Evolutionary conservation across 768 basidiomycete species (phyloP), one percentile per base, ranked within the genome.

Genomic region (Suillus subluteus): DNA sequence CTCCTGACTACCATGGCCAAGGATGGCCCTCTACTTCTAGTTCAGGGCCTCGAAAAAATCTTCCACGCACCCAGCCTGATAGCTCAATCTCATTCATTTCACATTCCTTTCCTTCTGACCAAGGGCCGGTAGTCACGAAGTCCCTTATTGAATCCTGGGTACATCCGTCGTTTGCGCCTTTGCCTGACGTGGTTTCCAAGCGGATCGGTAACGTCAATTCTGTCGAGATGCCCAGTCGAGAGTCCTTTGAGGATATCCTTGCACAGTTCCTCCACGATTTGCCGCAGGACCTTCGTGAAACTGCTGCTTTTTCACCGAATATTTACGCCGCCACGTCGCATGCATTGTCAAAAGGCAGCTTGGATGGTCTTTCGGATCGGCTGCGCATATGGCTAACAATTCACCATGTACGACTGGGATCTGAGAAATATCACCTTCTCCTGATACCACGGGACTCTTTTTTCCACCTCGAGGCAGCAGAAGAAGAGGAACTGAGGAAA

Each of bases 391-490:
- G 90, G 90, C 73, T 82, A 16, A 74, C 80, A 21, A 83, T 84
- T 70, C 89, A 91, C 71, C 88, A 88, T 66, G 79, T 90, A 54
- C 84, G 84, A 64, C 79, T 84, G 43, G 90, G 89, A 21, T 90
- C 89, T 26, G 80, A 84, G 58, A 87, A 84, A 69, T 82, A 82
- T 69, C 81, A 84, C 65, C 80, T 91, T 48, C 79, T 91, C 52
- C 74, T 91, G 13, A 79, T 85, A 48, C 90, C 89, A 4, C 82
- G 87, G 13, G 90, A 91, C 61, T 79, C 84, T 21, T 83, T 84
- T 66, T 90, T 86, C 73, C 79, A 82, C 44, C 79, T 87, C 69
- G 79, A 84, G 46, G 73, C 77, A 18, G 81, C 78, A 30, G 84
- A 84, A 62, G 84, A 86, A 69, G 86, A 88, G 67, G 81, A 79